These are phyloP conservation scores for Platismatia glauca DNA, from an alignment of 495 filamentous ascomycete genomes.

Conservation along the genomic window DNA sequence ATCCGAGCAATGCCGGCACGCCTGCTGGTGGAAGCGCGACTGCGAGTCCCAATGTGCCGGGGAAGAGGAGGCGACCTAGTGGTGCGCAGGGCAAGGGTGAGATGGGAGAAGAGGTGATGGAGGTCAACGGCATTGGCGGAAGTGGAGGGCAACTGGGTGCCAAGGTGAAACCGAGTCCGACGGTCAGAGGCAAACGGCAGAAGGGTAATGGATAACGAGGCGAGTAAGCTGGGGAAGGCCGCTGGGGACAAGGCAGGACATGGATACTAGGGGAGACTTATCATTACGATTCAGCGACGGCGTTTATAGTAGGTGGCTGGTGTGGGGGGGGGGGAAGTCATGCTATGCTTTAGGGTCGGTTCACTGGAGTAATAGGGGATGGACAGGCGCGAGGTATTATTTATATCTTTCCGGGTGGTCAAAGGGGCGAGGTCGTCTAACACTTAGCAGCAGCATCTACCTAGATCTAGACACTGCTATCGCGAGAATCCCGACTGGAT, in stretches of 20 bases:
- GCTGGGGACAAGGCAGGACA: background rate
- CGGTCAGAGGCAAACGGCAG: conserved; percentile 46
- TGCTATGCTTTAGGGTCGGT: background rate
- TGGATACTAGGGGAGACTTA: background rate
- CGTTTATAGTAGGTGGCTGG: conserved; percentile 1
- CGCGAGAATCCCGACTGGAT: background rate
- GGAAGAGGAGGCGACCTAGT: conserved; percentile 61
- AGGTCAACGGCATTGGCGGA: conserved; percentile 40
- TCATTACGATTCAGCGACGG: conserved; percentile 19
- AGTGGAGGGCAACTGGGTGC: conserved; percentile 15
- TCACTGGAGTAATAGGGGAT: background rate
- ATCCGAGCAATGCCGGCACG: conserved; percentile 34
- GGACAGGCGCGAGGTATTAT: background rate
- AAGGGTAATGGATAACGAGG: conserved; percentile 33
- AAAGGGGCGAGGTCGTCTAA: background rate
- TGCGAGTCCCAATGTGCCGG: conserved; percentile 73
- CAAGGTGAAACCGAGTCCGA: conserved; percentile 51
- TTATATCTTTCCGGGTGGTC: background rate
- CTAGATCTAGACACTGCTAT: background rate
- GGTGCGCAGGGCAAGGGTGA: conserved; percentile 46
- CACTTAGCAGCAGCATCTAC: background rate
- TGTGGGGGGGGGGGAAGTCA: background rate
- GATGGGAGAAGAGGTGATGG: conserved; percentile 22
- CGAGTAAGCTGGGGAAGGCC: background rate
- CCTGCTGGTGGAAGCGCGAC: conserved; percentile 71